phyloP scores from a whole-genome alignment of 129 eudicot genomes.

The Artemisia annua region DNA sequence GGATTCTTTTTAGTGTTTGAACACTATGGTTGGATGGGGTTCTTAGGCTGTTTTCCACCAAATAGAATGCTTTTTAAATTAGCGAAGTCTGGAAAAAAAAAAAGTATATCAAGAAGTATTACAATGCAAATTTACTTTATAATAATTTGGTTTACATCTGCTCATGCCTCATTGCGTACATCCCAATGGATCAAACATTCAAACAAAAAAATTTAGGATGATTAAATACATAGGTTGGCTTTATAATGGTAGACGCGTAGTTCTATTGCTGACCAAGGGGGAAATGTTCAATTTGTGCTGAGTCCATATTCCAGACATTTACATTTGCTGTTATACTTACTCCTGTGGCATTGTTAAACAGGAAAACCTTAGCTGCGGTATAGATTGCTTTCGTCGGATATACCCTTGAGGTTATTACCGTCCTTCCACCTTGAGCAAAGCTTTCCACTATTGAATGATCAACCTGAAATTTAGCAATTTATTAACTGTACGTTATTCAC shows the following conservation, averaged over 20 bases:
- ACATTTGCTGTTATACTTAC: constrained; percentile 56
- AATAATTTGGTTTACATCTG: no score
- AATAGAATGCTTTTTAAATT: no score
- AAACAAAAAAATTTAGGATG: neutral
- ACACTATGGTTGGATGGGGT: no score
- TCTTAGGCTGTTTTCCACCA: no score
- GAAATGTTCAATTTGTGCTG: constrained; percentile 47
- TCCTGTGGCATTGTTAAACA: constrained; percentile 84
- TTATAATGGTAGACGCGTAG: neutral
- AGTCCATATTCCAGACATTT: constrained; percentile 64
- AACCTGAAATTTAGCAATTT: constrained; percentile 37
- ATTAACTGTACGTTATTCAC: no score
- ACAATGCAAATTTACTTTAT: no score
- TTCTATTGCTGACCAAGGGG: constrained; percentile 16
- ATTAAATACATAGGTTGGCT: constrained; percentile 2
- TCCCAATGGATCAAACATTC: no score
- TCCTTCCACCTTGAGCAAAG: constrained; percentile 89
- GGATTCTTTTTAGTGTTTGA: no score
- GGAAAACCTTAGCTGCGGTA: constrained; percentile 57
- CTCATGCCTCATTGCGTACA: no score
- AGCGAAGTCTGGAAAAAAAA: no score
- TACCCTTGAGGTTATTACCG: constrained; percentile 70
- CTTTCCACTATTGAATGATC: constrained; percentile 94
- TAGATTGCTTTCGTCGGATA: constrained; percentile 86
- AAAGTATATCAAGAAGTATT: no score